A percentile compares a stretch with the other conserved stretches of the same genome.
These are phyloP conservation scores for Scutellaria minor DNA, from an alignment of 257 asterid species.

Conservation along the genomic window DNA sequence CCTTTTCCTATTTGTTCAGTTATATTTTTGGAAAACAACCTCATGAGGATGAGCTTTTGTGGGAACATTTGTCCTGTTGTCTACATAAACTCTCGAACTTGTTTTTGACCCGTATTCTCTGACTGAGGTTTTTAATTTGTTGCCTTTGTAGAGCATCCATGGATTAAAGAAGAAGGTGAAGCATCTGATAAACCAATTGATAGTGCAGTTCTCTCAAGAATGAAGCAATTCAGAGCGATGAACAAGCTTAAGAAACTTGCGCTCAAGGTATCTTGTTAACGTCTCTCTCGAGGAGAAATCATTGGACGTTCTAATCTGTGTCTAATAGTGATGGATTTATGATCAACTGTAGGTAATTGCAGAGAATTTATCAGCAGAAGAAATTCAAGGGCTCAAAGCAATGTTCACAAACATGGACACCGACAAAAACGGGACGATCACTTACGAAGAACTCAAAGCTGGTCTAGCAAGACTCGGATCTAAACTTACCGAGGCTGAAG, in stretches of 20 bases:
- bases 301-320: background rate
- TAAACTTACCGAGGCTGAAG: slow-evolving; percentile 84
- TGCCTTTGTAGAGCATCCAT: slow-evolving; percentile 69
- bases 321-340: background rate
- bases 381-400: slow-evolving; percentile 85
- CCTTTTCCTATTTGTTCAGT: no score
- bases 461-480: slow-evolving; percentile 91
- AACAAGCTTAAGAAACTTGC: slow-evolving; percentile 91
- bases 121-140: background rate
- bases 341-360: slow-evolving; percentile 67
- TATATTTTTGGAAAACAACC: no score
- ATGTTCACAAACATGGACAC: slow-evolving; percentile 89
- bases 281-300: background rate
- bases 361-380: slow-evolving; percentile 80
- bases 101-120: background rate
- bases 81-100: background rate
- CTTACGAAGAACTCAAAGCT: slow-evolving; percentile 80
- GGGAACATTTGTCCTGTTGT: background rate
- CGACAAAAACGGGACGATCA: slow-evolving; percentile 80
- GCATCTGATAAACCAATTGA: slow-evolving; percentile 88
- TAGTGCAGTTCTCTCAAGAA: slow-evolving; percentile 83
- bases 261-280: slow-evolving; percentile 57
- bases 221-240: slow-evolving; percentile 97
- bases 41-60: no score
- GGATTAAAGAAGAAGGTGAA: slow-evolving; percentile 84